Percentiles rank a stretch among this genome's conserved stretches.
Conservation (phyloP, 2,329 filamentous ascomycete species). For the Hypomyces rosellus region DNA sequence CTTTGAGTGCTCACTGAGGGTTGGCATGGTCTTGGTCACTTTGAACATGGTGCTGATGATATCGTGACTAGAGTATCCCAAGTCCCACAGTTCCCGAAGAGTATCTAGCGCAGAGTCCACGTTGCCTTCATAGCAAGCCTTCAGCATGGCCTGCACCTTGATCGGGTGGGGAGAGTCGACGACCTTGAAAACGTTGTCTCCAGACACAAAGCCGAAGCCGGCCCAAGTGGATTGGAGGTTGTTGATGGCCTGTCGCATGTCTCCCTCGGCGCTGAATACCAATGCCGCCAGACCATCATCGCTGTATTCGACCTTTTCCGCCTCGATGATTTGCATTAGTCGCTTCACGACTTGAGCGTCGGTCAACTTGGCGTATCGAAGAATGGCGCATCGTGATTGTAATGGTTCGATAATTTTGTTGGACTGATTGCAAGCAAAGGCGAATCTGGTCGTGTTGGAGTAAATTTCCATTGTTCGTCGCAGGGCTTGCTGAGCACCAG, state of each 20-base stretch:
- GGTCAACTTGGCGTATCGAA: slow-evolving; percentile 86
- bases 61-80: slow-evolving; percentile 97
- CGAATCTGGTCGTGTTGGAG: slow-evolving; percentile 90
- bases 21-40: slow-evolving; percentile 92
- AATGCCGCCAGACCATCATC: slow-evolving; percentile 94
- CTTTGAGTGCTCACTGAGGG: slow-evolving; percentile 88
- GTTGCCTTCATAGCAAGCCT: slow-evolving; percentile 89
- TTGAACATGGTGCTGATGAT: slow-evolving; percentile 99
- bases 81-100: slow-evolving; percentile 83
- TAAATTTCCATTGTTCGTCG: slow-evolving; percentile 98
- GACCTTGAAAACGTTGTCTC: slow-evolving; percentile 96
- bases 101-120: slow-evolving; percentile 81
- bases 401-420: slow-evolving; percentile 99
- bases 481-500: slow-evolving; percentile 89
- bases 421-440: slow-evolving; percentile 96
- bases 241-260: slow-evolving; percentile 99
- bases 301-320: slow-evolving; percentile 82
- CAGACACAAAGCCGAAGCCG: slow-evolving; percentile 94
- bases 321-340: slow-evolving; percentile 84
- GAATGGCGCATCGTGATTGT: slow-evolving; percentile 91
- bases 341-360: slow-evolving; percentile 90
- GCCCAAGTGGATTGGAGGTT: slow-evolving; percentile 90
- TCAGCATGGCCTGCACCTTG: slow-evolving; percentile 98
- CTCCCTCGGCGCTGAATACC: slow-evolving; percentile 93
- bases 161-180: slow-evolving; percentile 96